phyloP scores from a whole-genome alignment of 1,284 basidiomycete species.

The Rhodotorula sp. region DNA sequence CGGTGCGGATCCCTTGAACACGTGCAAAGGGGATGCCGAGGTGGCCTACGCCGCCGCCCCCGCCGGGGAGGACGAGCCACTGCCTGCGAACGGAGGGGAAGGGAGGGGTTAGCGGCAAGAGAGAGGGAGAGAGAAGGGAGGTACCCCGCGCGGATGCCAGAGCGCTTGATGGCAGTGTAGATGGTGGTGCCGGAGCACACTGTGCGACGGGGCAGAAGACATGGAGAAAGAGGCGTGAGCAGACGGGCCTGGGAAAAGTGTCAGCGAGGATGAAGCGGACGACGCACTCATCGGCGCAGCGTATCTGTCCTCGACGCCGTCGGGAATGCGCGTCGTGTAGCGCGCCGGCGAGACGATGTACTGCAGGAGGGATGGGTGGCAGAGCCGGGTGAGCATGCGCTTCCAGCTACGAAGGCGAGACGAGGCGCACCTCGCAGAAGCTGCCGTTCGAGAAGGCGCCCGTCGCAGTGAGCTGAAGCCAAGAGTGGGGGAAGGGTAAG shows the following conservation, averaged over 20 bases:
- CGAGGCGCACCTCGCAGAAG: background rate
- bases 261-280: too few species aligned
- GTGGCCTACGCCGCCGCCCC: slow-evolving; percentile 33
- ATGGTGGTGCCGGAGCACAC: slow-evolving; percentile 38
- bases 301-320: slow-evolving; percentile 19
- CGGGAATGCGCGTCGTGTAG: slow-evolving; percentile 24
- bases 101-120: too few species aligned
- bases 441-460: background rate
- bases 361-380: slow-evolving; percentile 11
- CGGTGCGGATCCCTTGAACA: slow-evolving; percentile 20
- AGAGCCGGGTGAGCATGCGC: background rate
- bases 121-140: background rate
- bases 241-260: too few species aligned
- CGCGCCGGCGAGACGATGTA: slow-evolving; percentile 24
- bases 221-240: background rate
- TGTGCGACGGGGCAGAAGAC: background rate
- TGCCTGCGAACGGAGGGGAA: background rate
- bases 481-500: background rate
- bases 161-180: slow-evolving; percentile 28
- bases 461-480: background rate
- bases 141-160: slow-evolving; percentile 12
- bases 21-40: slow-evolving; percentile 13
- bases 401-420: too few species aligned
- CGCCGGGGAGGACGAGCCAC: slow-evolving; percentile 36
- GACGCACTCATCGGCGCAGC: slow-evolving; percentile 15